Evolutionary conservation across 1,139 yeast genomes (phyloP).

Genomic region (Taphrina communis): DNA sequence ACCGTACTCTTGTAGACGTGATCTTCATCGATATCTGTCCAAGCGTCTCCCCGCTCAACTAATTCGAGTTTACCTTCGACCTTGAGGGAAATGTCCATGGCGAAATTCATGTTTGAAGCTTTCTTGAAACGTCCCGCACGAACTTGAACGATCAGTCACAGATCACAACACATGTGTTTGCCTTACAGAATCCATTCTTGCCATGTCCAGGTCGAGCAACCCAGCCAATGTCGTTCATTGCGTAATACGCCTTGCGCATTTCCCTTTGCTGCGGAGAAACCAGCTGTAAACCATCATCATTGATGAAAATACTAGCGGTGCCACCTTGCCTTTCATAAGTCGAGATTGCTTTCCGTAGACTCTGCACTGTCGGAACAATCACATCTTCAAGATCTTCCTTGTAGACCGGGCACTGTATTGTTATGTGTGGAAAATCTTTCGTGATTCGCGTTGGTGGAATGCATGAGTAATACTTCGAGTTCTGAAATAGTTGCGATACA

Average conservation of each 20-base stretch:
- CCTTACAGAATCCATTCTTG: constrained; percentile 41
- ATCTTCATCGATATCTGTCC: constrained; percentile 44
- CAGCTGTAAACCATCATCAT: constrained; percentile 44
- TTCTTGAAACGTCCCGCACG: constrained; percentile 45
- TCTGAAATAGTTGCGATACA: constrained; percentile 35
- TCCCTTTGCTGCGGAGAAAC: constrained; percentile 26
- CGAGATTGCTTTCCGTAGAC: constrained; percentile 35
- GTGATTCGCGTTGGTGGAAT: constrained; percentile 38
- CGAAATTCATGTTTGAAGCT: constrained; percentile 45
- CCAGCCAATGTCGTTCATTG: constrained; percentile 44
- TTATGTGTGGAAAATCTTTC: constrained; percentile 42
- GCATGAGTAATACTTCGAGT: constrained; percentile 41
- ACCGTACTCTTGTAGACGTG: constrained; percentile 41
- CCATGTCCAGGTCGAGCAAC: constrained; percentile 45
- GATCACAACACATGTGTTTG: not conserved
- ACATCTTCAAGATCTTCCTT: constrained; percentile 30
- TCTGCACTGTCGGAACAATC: constrained; percentile 40
- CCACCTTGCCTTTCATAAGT: constrained; percentile 44
- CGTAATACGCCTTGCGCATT: constrained; percentile 42
- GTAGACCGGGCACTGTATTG: constrained; percentile 44
- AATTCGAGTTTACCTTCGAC: constrained; percentile 43
- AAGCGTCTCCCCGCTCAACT: constrained; percentile 19
- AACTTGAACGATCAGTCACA: constrained; percentile 9
- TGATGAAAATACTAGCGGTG: constrained; percentile 42
- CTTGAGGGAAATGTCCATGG: constrained; percentile 45